These are phyloP conservation scores for Gentiana macrophylla DNA, from an alignment of 257 asterid species.

Conservation along the genomic window DNA sequence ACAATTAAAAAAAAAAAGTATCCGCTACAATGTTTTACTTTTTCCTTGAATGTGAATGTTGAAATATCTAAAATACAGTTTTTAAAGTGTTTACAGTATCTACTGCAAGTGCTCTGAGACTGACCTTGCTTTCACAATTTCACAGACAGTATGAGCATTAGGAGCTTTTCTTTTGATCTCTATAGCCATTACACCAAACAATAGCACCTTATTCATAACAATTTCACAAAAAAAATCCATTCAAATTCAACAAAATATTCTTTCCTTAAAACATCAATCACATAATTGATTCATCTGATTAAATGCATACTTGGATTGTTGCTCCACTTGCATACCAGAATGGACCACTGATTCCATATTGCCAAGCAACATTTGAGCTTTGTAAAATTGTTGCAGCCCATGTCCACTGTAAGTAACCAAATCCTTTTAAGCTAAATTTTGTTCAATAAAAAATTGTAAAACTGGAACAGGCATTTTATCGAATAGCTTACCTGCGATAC, in stretches of 20 bases:
- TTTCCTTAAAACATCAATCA: too few species aligned
- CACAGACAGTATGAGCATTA: constrained; percentile 83
- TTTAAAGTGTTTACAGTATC: too few species aligned
- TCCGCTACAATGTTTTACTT: too few species aligned
- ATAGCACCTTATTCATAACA: constrained; percentile 43
- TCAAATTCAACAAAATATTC: too few species aligned
- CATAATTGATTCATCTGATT: neutral
- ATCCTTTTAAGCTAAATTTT: neutral
- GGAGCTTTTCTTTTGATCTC: constrained; percentile 96
- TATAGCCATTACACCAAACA: constrained; percentile 87
- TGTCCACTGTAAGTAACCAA: constrained; percentile 59
- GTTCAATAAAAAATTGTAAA: neutral
- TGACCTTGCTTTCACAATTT: constrained; percentile 83
- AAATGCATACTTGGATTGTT: constrained; percentile 58
- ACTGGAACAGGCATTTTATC: neutral
- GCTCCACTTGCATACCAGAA: constrained; percentile 99
- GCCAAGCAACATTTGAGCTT: constrained; percentile 92
- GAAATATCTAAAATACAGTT: too few species aligned
- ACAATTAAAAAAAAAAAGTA: too few species aligned
- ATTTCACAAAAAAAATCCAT: neutral
- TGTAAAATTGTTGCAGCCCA: constrained; percentile 97
- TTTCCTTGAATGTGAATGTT: too few species aligned
- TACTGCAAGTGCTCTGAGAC: neutral
- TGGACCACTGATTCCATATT: constrained; percentile 94
- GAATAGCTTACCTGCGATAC: constrained; percentile 66